phyloP scores from a whole-genome alignment of 768 basidiomycete species.

The Peribolospora baueri region DNA sequence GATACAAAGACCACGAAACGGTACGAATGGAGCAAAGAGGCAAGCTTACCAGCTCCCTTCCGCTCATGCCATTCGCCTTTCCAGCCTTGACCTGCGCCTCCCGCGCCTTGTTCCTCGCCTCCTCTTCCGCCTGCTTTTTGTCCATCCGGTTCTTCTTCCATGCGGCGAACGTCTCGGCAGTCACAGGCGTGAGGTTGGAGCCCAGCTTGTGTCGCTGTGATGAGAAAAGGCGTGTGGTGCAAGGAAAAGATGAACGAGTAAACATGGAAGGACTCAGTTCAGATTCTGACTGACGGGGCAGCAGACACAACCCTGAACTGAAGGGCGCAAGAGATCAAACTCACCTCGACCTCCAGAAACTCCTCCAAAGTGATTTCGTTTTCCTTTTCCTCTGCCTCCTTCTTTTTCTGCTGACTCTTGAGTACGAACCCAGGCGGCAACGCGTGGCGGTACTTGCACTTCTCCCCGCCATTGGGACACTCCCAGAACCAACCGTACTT shows the following conservation, averaged over 20 bases:
- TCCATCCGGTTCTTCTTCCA: slow-evolving; percentile 92
- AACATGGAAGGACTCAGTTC: neutral
- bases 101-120: slow-evolving; percentile 58
- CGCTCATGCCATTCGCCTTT: slow-evolving; percentile 80
- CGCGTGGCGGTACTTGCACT: slow-evolving; percentile 83
- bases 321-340: slow-evolving; percentile 7
- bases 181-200: slow-evolving; percentile 71
- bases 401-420: slow-evolving; percentile 75
- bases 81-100: slow-evolving; percentile 58
- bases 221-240: neutral
- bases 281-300: neutral
- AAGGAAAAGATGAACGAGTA: neutral
- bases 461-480: slow-evolving; percentile 37
- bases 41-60: slow-evolving; percentile 53
- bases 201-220: slow-evolving; percentile 79
- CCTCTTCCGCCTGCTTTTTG: slow-evolving; percentile 78
- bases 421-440: slow-evolving; percentile 88
- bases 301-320: neutral
- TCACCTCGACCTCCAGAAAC: slow-evolving; percentile 87
- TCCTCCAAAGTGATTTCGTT: slow-evolving; percentile 80
- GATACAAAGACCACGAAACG: neutral
- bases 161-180: slow-evolving; percentile 61
- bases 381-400: slow-evolving; percentile 62
- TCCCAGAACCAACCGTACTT: slow-evolving; percentile 77
- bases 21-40: slow-evolving; percentile 15